Evolutionary conservation across 768 basidiomycete genomes (phyloP), one percentile per base, ranked within the genome.

Genomic region (Lyophyllum semitale): DNA sequence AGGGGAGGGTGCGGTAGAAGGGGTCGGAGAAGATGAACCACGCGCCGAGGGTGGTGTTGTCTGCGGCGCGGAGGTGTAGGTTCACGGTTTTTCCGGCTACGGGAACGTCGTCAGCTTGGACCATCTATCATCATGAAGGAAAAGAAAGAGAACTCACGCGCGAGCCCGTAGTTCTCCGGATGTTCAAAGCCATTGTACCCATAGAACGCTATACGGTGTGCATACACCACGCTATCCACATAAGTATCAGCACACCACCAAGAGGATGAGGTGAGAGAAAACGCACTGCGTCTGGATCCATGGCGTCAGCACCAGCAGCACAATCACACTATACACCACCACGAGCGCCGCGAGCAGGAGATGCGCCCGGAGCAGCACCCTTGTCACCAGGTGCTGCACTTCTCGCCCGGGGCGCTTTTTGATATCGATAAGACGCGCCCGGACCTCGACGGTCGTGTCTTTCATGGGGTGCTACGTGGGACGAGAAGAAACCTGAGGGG

Each of bases 11-110:
- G 47, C 71, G 74, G 64, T 83, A 83, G 62, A 73, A 77, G 0
- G 72, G 66, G 32, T 85, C 80, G 1, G 84, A 77, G 38, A 85
- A 77, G 48, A 84, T 71, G 65, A 85, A 84, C 86, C 86, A 88
- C 11, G 84, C 83, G 25, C 90, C 90, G 29, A 91, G 66, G 0
- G 71, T 74, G 22, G 80, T 79, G 56, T 86, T 85, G 66, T 92
- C 90, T 2, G 77, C 62, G 8, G 87, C 87, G n/a, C 68, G 73
- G 8, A 92, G 65, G 40, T 75, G 68, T 38, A 87, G 63, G 60
- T 89, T 86, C 29, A 80, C 73, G 0, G 85, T 80, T 63, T 87
- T 88, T 41, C 79, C 81, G 23, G 85, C 85, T 87, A 25, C 35
- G 50, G 20, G 32, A 25, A 26, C 37, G 17, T 25, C 33, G 38